Evolutionary conservation across 2,329 filamentous ascomycete species (phyloP), one percentile per base, ranked within the genome.

Genomic region (Clonostachys rhizophaga): DNA sequence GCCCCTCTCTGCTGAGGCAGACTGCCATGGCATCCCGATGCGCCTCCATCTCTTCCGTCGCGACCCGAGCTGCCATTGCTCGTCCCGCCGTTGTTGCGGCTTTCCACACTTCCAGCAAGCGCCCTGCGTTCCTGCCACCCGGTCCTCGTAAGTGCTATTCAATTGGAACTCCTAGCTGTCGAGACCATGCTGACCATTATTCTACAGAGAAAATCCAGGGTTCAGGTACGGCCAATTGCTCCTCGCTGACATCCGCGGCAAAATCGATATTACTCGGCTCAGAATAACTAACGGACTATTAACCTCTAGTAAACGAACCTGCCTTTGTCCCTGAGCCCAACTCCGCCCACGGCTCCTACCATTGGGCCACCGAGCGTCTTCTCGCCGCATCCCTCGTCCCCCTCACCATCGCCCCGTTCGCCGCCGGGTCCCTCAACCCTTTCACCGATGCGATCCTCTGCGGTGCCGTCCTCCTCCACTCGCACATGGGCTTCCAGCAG

Each of bases 291-390:
- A 52, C 42, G 20, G 43, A 17, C 41, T 30, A 34, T 40, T 37
- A 35, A 14, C 34, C 10, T 30, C 17, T 61, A 87, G 90, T 91
- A 64, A 99, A 99, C 72, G 91, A 97, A 62, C 82, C 94, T 47
- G 87, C 81, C 34, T 82, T 81, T 37, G 70, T 96, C 20, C 91
- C 91, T 42, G 65, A 80, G 18, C 71, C 89, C 46, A 82, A 79
- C 57, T 84, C 92, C 40, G 75, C 83, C 47, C 89, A 99, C 73
- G 94, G 94, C 59, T 95, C 88, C 69, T 99, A 97, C 77, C 94
- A 99, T 81, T 99, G 94, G 94, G 89, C 87, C 50, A 96, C 96
- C 62, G 94, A 99, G 78, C 91, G 89, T 63, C 66, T 90, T 48
- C 74, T 97, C 58, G 86, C 90, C 48, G 86, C 82, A 48, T 87